Percentiles rank a stretch among this genome's conserved stretches.
phyloP scores from a whole-genome alignment of 2,329 filamentous ascomycete genomes.

The Stemphylium lycopersici region DNA sequence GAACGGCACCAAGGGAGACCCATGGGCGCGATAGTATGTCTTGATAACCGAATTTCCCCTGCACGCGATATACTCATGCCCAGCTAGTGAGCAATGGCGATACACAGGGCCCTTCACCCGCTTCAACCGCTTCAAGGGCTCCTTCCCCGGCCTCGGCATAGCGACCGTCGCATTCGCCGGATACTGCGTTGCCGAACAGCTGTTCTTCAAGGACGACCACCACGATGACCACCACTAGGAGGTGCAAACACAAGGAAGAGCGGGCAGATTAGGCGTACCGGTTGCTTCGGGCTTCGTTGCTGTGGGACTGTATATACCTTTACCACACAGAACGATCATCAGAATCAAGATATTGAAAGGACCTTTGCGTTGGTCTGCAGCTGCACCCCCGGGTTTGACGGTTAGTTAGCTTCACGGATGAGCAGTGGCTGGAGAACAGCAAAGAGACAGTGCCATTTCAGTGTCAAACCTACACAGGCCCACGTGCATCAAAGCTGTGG shows the following conservation, averaged over 20 bases:
- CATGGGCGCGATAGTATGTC: conserved; percentile 67
- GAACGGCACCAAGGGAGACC: conserved; percentile 62
- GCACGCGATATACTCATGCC: conserved; percentile 22
- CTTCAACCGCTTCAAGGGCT: conserved; percentile 84
- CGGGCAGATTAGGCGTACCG: conserved; percentile 34
- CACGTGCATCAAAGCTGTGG: no score
- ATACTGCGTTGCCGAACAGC: conserved; percentile 88
- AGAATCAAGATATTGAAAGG: neutral
- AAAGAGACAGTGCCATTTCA: no score
- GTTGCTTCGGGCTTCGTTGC: conserved; percentile 33
- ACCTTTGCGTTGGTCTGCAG: neutral
- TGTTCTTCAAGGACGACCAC: conserved; percentile 74
- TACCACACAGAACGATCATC: conserved; percentile 30
- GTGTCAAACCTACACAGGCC: no score
- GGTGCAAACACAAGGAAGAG: conserved; percentile 1
- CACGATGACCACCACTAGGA: conserved; percentile 22
- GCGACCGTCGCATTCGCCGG: conserved; percentile 87
- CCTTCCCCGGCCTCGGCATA: conserved; percentile 90
- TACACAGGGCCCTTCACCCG: conserved; percentile 88
- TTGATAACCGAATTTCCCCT: neutral
- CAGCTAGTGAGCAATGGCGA: conserved; percentile 85
- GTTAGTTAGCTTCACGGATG: no score
- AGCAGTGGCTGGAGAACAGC: no score
- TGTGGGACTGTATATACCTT: conserved; percentile 45
- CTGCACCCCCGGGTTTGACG: neutral